These are phyloP conservation scores for Artemisia annua DNA, from an alignment of 129 eudicot genomes.

Conservation along the genomic window DNA sequence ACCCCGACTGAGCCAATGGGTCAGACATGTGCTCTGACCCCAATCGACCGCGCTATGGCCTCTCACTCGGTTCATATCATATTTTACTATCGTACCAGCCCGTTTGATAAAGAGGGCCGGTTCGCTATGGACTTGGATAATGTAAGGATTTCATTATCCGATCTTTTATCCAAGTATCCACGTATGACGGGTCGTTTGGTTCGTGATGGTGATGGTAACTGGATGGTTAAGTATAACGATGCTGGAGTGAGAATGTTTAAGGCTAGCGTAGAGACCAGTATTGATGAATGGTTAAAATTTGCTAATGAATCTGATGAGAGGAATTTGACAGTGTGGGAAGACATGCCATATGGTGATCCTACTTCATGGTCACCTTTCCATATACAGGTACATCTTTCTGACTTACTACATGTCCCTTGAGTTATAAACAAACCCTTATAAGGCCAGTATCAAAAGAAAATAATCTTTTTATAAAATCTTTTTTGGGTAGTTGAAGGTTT, in stretches of 20 bases:
- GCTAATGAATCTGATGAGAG: conserved; percentile 52
- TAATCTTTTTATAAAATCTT: too few relatives aligned
- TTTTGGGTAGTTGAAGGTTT: too few relatives aligned
- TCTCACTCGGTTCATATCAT: conserved; percentile 47
- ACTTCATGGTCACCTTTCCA: conserved; percentile 67
- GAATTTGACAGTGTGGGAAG: conserved; percentile 55
- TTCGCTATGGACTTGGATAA: conserved; percentile 43
- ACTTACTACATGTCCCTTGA: not conserved
- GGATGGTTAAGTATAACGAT: conserved; percentile 60
- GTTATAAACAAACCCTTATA: not conserved
- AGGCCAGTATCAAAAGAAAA: too few relatives aligned
- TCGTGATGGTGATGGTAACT: conserved; percentile 35
- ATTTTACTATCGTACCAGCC: conserved; percentile 56
- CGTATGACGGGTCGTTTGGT: conserved; percentile 57
- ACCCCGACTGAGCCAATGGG: conserved; percentile 57
- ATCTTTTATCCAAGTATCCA: conserved; percentile 49
- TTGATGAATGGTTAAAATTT: conserved; percentile 66
- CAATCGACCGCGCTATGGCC: conserved; percentile 58
- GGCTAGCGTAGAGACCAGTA: conserved; percentile 42
- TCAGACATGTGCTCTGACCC: conserved; percentile 18
- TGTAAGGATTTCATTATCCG: conserved; percentile 45
- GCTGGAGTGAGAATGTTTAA: conserved; percentile 62
- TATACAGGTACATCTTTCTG: conserved; percentile 46
- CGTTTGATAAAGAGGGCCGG: conserved; percentile 38
- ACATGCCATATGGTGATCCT: conserved; percentile 57